Conservation (phyloP, 2,329 filamentous ascomycete genomes). For the Thermoascus crustaceus region DNA sequence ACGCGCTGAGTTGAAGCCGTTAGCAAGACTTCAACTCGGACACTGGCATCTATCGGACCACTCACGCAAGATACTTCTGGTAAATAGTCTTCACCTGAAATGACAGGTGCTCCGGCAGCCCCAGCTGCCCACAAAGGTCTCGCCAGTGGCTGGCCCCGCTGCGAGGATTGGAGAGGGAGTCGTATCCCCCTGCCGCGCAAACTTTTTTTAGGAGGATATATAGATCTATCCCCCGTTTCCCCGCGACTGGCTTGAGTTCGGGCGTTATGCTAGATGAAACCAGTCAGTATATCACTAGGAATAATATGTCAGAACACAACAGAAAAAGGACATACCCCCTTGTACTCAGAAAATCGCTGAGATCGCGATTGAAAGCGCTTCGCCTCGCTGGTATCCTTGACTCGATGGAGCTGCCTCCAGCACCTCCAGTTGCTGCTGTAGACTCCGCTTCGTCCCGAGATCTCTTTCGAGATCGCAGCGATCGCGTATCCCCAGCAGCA, state of each 20-base stretch:
- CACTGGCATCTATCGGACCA: not conserved
- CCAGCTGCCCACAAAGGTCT: not conserved
- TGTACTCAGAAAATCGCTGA: not conserved
- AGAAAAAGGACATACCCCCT: conserved; percentile 2
- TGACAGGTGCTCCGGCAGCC: conserved; percentile 1
- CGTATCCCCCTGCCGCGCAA: not conserved
- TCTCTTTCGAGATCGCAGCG: not conserved
- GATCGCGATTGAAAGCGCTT: not conserved
- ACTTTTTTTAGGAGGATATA: not conserved
- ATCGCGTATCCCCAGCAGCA: not conserved
- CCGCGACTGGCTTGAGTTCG: not conserved
- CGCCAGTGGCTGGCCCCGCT: not conserved
- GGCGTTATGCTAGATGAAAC: not conserved
- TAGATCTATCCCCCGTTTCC: not conserved
- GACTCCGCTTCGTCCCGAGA: not conserved
- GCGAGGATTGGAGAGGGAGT: not conserved
- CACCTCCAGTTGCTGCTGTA: not conserved
- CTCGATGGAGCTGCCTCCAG: not conserved
- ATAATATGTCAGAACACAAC: conserved; percentile 1
- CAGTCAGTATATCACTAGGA: not conserved
- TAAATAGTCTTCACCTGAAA: conserved; percentile 3
- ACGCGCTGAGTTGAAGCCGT: not conserved
- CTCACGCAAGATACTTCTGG: not conserved
- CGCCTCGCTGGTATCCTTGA: not conserved
- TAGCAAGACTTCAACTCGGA: not conserved